A percentile compares a stretch with the other conserved stretches of the same genome.
Evolutionary conservation across 192 early-diverging fungal species (phyloP).

Genomic region (Podila clonocystis): DNA sequence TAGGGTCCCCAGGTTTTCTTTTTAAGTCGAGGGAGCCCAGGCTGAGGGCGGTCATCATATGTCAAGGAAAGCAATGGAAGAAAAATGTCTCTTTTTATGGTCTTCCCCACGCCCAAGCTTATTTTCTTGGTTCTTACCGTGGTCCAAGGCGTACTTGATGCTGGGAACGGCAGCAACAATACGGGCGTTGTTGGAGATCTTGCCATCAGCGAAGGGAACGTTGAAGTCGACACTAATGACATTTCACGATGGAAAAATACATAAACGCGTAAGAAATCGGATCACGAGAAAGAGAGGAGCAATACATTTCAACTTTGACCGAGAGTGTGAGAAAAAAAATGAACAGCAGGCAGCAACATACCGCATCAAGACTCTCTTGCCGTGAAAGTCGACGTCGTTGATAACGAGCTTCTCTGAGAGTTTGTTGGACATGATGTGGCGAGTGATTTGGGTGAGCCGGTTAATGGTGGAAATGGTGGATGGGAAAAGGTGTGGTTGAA

Average conservation of each 20-base stretch:
- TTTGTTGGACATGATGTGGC: slow-evolving; percentile 66
- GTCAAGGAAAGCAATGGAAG: background rate
- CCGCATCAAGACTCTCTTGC: slow-evolving; percentile 94
- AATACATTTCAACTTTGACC: background rate
- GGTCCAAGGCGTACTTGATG: slow-evolving; percentile 88
- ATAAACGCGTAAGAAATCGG: background rate
- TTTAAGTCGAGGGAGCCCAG: background rate
- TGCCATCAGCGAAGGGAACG: slow-evolving; percentile 93
- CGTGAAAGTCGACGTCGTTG: slow-evolving; percentile 82
- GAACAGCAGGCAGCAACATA: slow-evolving; percentile 28
- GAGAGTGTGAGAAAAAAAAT: slow-evolving; percentile 4
- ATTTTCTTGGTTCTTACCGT: slow-evolving; percentile 62
- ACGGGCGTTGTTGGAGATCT: slow-evolving; percentile 97
- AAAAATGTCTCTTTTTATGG: background rate
- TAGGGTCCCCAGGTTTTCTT: background rate
- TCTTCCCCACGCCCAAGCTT: slow-evolving; percentile 1
- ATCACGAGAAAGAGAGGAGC: background rate
- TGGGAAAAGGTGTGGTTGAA: background rate
- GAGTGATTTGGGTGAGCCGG: slow-evolving; percentile 40
- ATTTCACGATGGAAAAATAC: background rate
- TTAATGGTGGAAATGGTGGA: slow-evolving; percentile 34
- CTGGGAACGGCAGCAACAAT: slow-evolving; percentile 95
- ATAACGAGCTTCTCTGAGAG: slow-evolving; percentile 88
- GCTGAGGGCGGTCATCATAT: background rate
- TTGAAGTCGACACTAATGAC: slow-evolving; percentile 94